A percentile compares a stretch with the other conserved stretches of the same genome.
Evolutionary conservation across 345 rosid species (phyloP).

Genomic region (Rhodomyrtus tomentosa): DNA sequence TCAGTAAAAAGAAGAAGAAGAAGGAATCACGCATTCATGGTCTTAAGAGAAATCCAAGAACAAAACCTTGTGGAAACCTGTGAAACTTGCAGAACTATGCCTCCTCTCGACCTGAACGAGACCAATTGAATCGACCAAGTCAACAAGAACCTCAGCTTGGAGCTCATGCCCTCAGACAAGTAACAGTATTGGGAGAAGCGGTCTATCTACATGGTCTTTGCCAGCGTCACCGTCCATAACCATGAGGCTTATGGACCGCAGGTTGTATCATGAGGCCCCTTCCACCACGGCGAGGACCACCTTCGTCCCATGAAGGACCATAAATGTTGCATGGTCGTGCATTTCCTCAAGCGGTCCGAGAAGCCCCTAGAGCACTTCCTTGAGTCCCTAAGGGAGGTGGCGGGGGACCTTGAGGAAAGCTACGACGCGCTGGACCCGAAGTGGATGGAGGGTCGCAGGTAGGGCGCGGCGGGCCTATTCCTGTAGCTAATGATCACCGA

Average conservation of each 20-base stretch:
- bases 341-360: conserved; percentile 13
- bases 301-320: conserved; percentile 36
- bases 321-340: conserved; percentile 22
- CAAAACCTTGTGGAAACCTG: not conserved
- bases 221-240: conserved; percentile 13
- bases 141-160: not conserved
- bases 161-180: not conserved
- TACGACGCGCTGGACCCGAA: conserved; percentile 12
- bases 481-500: conserved; percentile 32
- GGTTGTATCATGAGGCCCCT: conserved; percentile 33
- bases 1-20: too few species aligned
- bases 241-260: conserved; percentile 22
- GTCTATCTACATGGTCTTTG: conserved; percentile 29
- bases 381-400: conserved; percentile 4
- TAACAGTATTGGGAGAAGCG: conserved; percentile 12
- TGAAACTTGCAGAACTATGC: not conserved
- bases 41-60: too few species aligned
- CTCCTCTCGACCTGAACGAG: not conserved
- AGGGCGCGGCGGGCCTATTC: not conserved
- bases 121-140: not conserved
- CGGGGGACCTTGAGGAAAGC: conserved; percentile 6
- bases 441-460: not conserved
- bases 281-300: conserved; percentile 17
- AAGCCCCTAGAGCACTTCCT: conserved; percentile 4
- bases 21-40: too few species aligned